phyloP scores from a whole-genome alignment of 768 basidiomycete genomes.

The Dentipellis fragilis region DNA sequence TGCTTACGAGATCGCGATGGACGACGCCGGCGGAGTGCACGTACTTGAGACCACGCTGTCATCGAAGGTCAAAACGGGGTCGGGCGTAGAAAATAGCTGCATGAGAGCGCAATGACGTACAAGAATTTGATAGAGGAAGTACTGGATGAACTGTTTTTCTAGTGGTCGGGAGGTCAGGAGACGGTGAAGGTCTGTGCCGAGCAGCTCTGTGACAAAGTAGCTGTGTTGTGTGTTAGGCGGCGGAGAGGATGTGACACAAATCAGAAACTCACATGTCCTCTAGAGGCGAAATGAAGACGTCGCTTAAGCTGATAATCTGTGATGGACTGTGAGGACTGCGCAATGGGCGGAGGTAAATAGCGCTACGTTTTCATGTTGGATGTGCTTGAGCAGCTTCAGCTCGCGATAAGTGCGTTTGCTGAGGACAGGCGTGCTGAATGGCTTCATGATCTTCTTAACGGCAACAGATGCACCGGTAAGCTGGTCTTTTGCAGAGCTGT shows the following conservation, averaged over 20 bases:
- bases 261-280: slow-evolving; percentile 75
- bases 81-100: slow-evolving; percentile 1
- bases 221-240: slow-evolving; percentile 28
- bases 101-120: slow-evolving; percentile 26
- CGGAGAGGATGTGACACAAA: slow-evolving; percentile 1
- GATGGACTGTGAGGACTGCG: neutral
- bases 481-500: slow-evolving; percentile 89
- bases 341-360: slow-evolving; percentile 1
- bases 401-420: slow-evolving; percentile 97
- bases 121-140: slow-evolving; percentile 98
- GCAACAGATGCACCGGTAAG: slow-evolving; percentile 89
- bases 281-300: slow-evolving; percentile 99
- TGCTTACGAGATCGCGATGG: slow-evolving; percentile 83
- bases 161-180: slow-evolving; percentile 91
- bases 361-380: slow-evolving; percentile 91
- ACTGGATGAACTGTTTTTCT: slow-evolving; percentile 99
- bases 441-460: slow-evolving; percentile 99
- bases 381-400: slow-evolving; percentile 95
- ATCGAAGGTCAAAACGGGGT: neutral
- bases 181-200: slow-evolving; percentile 96
- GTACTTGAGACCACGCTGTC: slow-evolving; percentile 93
- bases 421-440: slow-evolving; percentile 97
- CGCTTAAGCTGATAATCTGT: slow-evolving; percentile 95
- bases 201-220: slow-evolving; percentile 97
- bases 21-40: slow-evolving; percentile 99